These are phyloP conservation scores for Puccinia novopanici DNA, from an alignment of 1,284 basidiomycete species.

Conservation along the genomic window DNA sequence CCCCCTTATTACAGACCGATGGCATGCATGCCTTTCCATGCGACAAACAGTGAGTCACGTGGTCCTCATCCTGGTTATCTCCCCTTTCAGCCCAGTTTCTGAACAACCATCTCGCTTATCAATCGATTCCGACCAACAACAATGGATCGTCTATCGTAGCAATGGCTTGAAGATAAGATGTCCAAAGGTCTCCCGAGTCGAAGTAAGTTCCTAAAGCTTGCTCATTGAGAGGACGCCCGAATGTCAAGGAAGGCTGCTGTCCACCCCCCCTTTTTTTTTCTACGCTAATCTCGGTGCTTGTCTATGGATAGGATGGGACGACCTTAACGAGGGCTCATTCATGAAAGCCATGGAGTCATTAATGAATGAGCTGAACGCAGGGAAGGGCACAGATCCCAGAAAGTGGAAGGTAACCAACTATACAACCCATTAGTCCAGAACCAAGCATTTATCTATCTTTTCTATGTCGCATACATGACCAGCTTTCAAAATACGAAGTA, in stretches of 20 bases:
- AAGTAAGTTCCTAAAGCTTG: constrained; percentile 1
- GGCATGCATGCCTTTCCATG: constrained; percentile 42
- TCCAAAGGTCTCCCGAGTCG: constrained; percentile 47
- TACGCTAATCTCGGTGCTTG: not conserved
- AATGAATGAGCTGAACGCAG: constrained; percentile 46
- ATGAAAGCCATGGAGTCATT: constrained; percentile 19
- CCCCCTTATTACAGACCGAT: constrained; percentile 24
- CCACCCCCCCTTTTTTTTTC: not conserved
- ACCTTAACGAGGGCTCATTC: constrained; percentile 22
- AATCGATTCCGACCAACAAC: not conserved
- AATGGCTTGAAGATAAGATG: constrained; percentile 45
- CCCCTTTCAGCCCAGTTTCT: not conserved
- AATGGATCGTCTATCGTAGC: not conserved
- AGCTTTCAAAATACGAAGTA: constrained; percentile 47
- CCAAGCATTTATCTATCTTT: not conserved
- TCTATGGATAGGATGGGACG: constrained; percentile 41
- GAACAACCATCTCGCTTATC: not conserved
- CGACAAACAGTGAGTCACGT: constrained; percentile 27
- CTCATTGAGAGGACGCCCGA: not conserved
- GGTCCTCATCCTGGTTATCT: not conserved
- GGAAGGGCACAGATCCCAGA: constrained; percentile 10
- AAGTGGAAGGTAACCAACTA: constrained; percentile 34
- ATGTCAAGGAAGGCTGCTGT: not conserved
- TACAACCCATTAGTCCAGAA: not conserved
- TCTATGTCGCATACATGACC: not conserved